Conservation (phyloP, 225 moss, liverwort and hornwort species). For the Climacium dendroides region DNA sequence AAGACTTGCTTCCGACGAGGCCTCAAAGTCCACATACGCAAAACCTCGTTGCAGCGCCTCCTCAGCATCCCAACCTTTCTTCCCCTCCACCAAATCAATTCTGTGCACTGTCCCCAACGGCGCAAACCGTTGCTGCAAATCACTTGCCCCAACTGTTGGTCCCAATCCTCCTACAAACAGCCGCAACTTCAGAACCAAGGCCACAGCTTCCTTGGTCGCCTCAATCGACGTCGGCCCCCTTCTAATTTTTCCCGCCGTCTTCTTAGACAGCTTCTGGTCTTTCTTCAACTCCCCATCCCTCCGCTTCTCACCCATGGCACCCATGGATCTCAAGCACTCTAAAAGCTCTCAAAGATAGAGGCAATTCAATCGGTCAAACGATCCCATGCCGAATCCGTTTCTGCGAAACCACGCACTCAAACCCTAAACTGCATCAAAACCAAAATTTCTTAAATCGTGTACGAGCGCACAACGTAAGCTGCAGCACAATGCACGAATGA, state of each 20-base stretch:
- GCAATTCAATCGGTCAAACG: not conserved
- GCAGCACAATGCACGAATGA: not conserved
- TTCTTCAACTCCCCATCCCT: not conserved
- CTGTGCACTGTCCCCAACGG: conserved; percentile 56
- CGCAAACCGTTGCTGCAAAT: conserved; percentile 66
- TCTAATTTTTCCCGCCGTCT: not conserved
- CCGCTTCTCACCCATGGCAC: not conserved
- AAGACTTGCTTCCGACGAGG: conserved; percentile 64
- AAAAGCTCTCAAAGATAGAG: not conserved
- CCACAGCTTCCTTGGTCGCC: not conserved
- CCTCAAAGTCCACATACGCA: conserved; percentile 82
- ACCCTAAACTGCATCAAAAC: not conserved
- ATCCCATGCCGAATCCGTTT: not conserved
- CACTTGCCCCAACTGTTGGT: conserved; percentile 29
- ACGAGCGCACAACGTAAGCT: not conserved
- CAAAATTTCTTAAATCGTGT: not conserved
- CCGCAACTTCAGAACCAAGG: conserved; percentile 24
- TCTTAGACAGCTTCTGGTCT: not conserved
- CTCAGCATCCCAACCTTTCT: conserved; percentile 20
- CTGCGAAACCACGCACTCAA: not conserved
- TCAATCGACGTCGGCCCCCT: not conserved
- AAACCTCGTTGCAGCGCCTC: conserved; percentile 61
- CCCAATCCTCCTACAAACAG: conserved; percentile 83
- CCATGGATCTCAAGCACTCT: not conserved
- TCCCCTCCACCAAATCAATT: conserved; percentile 38